phyloP scores from a whole-genome alignment of 805 yeast genomes.

The Teunomyces cretensis region DNA sequence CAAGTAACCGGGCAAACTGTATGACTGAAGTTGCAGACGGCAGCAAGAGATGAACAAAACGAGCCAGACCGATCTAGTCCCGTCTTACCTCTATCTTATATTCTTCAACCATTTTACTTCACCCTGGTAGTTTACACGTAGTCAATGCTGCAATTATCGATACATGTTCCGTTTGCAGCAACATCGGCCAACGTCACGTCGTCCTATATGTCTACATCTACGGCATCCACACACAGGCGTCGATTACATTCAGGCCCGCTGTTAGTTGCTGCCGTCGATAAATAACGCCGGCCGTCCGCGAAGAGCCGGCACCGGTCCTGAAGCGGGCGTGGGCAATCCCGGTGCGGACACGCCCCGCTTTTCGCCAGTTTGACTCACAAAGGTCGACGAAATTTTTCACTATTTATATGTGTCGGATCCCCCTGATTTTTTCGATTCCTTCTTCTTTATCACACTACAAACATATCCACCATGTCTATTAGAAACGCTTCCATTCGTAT shows the following conservation, averaged over 20 bases:
- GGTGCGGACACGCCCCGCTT: slow-evolving; percentile 4
- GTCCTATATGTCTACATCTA: too few relatives aligned
- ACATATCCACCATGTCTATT: slow-evolving; percentile 35
- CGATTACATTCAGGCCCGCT: neutral
- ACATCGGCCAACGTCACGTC: too few relatives aligned
- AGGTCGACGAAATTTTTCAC: slow-evolving; percentile 6
- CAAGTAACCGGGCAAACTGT: too few relatives aligned
- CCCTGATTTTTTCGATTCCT: slow-evolving; percentile 1
- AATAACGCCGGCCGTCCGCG: neutral
- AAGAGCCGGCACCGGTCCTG: slow-evolving; percentile 8
- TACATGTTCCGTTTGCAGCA: too few relatives aligned
- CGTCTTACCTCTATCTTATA: too few relatives aligned
- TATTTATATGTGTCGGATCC: slow-evolving; percentile 4
- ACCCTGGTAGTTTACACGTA: too few relatives aligned
- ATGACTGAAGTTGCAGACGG: too few relatives aligned
- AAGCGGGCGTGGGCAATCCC: neutral
- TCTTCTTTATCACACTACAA: slow-evolving; percentile 4
- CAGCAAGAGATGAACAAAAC: too few relatives aligned
- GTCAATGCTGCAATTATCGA: too few relatives aligned
- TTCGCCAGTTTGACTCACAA: slow-evolving; percentile 2
- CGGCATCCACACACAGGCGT: too few relatives aligned
- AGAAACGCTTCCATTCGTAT: slow-evolving; percentile 45
- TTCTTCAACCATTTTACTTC: too few relatives aligned
- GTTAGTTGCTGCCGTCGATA: neutral
- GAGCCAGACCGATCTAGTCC: too few relatives aligned